A percentile compares a stretch with the other conserved stretches of the same genome.
Conservation (phyloP, 2,329 filamentous ascomycete genomes). For the Periconia sp. region DNA sequence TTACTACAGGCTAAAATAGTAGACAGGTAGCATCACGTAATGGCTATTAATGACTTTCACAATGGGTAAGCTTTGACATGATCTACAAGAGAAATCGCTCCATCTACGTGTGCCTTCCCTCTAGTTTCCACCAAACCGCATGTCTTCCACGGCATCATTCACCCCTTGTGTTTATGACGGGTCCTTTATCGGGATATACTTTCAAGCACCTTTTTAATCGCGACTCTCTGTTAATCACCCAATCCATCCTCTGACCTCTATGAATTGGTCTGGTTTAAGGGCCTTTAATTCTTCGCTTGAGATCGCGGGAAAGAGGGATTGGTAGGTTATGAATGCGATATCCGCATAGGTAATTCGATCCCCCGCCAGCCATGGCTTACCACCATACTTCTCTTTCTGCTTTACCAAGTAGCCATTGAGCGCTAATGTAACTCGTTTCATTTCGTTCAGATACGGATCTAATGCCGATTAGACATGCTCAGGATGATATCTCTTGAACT, state of each 20-base stretch:
- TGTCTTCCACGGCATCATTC: too few species aligned
- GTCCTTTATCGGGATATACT: too few species aligned
- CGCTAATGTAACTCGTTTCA: slow-evolving; percentile 54
- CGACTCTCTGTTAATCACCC: background rate
- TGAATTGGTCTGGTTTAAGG: background rate
- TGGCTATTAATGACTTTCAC: too few species aligned
- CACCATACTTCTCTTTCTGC: slow-evolving; percentile 22
- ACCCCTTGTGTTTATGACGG: too few species aligned
- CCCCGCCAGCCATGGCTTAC: slow-evolving; percentile 39
- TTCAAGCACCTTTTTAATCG: background rate
- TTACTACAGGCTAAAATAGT: too few species aligned
- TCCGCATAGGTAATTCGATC: slow-evolving; percentile 32
- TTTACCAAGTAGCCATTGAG: slow-evolving; percentile 50
- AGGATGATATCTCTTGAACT: slow-evolving; percentile 45
- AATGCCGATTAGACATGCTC: slow-evolving; percentile 55
- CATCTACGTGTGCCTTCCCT: too few species aligned
- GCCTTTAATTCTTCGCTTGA: background rate
- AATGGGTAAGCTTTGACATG: too few species aligned
- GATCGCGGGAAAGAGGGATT: background rate
- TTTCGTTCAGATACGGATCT: slow-evolving; percentile 55
- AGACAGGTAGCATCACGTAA: too few species aligned
- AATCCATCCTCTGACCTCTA: background rate
- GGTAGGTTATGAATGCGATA: slow-evolving; percentile 29
- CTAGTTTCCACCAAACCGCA: too few species aligned
- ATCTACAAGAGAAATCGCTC: too few species aligned